These are phyloP conservation scores for Anethum foeniculum DNA, from an alignment of 140 eudicot genomes.

Conservation along the genomic window DNA sequence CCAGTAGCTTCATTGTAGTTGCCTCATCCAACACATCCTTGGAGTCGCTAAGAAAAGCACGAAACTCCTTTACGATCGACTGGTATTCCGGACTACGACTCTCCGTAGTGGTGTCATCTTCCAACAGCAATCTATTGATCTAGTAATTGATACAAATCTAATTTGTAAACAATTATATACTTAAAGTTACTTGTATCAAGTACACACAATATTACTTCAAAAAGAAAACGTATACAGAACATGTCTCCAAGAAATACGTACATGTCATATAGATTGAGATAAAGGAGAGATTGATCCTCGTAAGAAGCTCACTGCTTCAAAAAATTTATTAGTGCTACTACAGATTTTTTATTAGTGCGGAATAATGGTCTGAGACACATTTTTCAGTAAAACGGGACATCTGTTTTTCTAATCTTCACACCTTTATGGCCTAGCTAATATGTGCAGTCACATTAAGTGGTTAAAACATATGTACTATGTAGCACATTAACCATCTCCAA, in stretches of 20 bases:
- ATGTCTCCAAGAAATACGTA: background rate
- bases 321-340: background rate
- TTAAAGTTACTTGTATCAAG: background rate
- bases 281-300: background rate
- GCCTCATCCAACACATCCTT: conserved; percentile 97
- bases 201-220: background rate
- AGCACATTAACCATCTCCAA: background rate
- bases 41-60: conserved; percentile 88
- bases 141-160: conserved; percentile 19
- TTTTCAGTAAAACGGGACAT: background rate
- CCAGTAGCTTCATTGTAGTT: conserved; percentile 79
- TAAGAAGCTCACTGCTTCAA: background rate
- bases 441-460: background rate
- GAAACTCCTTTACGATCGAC: conserved; percentile 59
- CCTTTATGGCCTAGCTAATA: background rate
- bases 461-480: no score
- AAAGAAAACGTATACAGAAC: background rate
- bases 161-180: conserved; percentile 11
- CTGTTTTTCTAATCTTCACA: background rate
- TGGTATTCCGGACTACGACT: conserved; percentile 56
- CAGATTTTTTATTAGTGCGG: background rate
- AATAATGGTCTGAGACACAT: background rate
- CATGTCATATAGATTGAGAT: background rate
- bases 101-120: conserved; percentile 57
- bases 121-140: conserved; percentile 80